Percentiles rank a stretch among this genome's conserved stretches.
phyloP scores from a whole-genome alignment of 352 stramenopile genomes.

The Globisporangium cylindrosporum region DNA sequence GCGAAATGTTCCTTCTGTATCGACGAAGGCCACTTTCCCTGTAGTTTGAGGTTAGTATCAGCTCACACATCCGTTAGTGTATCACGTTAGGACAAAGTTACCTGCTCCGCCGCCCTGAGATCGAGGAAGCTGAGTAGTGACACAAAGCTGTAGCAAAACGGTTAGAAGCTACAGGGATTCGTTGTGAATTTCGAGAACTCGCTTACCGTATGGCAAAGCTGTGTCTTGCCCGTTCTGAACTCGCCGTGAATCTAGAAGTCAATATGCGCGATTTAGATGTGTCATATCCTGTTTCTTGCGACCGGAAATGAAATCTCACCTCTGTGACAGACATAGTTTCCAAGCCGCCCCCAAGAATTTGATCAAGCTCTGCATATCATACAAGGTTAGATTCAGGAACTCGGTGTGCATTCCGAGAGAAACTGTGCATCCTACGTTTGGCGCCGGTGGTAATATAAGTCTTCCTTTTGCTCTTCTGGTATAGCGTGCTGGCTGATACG shows the following conservation, averaged over 20 bases:
- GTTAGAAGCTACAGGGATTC: not conserved
- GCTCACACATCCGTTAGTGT: slow-evolving; percentile 9
- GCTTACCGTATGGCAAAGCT: slow-evolving; percentile 89
- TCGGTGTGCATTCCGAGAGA: not conserved
- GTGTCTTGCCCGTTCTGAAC: slow-evolving; percentile 94
- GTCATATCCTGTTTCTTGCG: no score
- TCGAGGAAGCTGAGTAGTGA: slow-evolving; percentile 81
- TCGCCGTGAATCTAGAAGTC: slow-evolving; percentile 81
- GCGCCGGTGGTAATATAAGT: slow-evolving; percentile 78
- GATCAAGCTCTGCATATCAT: slow-evolving; percentile 64
- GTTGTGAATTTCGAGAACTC: not conserved
- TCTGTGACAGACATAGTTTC: slow-evolving; percentile 92
- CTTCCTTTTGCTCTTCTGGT: slow-evolving; percentile 66
- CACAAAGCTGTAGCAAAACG: slow-evolving; percentile 42
- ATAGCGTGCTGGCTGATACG: slow-evolving; percentile 64
- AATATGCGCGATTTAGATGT: not conserved
- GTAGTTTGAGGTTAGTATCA: slow-evolving; percentile 9
- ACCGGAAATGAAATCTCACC: slow-evolving; percentile 26
- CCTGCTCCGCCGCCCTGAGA: slow-evolving; percentile 81
- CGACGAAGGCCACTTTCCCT: slow-evolving; percentile 86
- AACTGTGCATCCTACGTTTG: slow-evolving; percentile 34
- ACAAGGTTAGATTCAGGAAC: slow-evolving; percentile 13
- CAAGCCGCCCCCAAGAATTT: slow-evolving; percentile 82
- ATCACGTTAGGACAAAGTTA: slow-evolving; percentile 16
- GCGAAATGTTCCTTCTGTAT: slow-evolving; percentile 93